Evolutionary conservation across 345 rosid species (phyloP).

Genomic region (Geranium brycei): DNA sequence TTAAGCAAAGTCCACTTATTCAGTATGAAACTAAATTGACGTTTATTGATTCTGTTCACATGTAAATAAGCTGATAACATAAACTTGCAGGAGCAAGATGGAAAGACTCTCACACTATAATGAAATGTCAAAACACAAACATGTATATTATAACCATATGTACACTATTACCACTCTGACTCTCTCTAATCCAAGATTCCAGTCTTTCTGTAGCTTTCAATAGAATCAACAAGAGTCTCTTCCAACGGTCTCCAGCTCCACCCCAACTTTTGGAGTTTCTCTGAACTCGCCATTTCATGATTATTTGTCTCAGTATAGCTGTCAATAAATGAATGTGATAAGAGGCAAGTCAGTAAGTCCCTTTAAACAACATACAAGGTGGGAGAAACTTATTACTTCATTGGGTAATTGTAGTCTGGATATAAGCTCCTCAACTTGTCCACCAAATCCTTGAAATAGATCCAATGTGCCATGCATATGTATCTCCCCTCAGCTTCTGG

Average conservation of each 20-base stretch:
- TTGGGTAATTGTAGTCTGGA: slow-evolving; percentile 14
- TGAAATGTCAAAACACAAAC: too few relatives aligned
- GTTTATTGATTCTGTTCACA: too few relatives aligned
- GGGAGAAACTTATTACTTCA: slow-evolving; percentile 6
- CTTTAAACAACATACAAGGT: not conserved
- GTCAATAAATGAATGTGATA: slow-evolving; percentile 3
- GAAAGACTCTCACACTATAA: too few relatives aligned
- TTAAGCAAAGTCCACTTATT: too few relatives aligned
- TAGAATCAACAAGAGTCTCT: slow-evolving; percentile 7
- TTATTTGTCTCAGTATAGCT: slow-evolving; percentile 26
- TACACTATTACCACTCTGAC: too few relatives aligned
- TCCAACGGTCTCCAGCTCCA: slow-evolving; percentile 10
- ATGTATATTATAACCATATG: too few relatives aligned
- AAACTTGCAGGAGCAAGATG: too few relatives aligned
- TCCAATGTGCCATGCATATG: slow-evolving; percentile 13
- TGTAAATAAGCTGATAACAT: too few relatives aligned
- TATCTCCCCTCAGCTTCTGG: slow-evolving; percentile 15
- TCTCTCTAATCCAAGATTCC: slow-evolving; percentile 2
- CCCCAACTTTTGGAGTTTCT: slow-evolving; percentile 8
- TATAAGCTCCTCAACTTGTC: slow-evolving; percentile 14
- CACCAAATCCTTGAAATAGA: slow-evolving; percentile 9
- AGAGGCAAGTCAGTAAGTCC: not conserved
- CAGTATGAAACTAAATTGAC: too few relatives aligned
- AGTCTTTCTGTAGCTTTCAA: slow-evolving; percentile 5
- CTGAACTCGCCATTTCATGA: not conserved